These are phyloP conservation scores for Paspalum vaginatum DNA, from an alignment of 176 grass and related monocot species.

Conservation along the genomic window DNA sequence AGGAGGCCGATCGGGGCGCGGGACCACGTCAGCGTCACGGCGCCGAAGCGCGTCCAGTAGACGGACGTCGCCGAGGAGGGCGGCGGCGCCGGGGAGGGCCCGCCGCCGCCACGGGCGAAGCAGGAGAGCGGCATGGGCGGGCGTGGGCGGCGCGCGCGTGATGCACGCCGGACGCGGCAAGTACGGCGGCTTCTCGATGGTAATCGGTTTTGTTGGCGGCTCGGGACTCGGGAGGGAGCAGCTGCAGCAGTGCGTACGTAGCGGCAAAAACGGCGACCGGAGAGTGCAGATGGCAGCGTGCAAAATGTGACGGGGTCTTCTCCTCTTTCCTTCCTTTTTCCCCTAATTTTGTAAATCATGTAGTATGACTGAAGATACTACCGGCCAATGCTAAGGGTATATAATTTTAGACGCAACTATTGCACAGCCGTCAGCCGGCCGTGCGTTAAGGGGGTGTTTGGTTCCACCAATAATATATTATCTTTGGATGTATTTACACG, in stretches of 20 bases:
- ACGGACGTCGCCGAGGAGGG: conserved; percentile 52
- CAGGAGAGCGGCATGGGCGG: conserved; percentile 48
- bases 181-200: background rate
- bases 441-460: too few species aligned
- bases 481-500: too few species aligned
- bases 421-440: too few species aligned
- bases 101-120: conserved; percentile 40
- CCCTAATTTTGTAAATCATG: too few species aligned
- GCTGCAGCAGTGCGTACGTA: conserved; percentile 38
- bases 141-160: background rate
- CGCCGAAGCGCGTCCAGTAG: conserved; percentile 60
- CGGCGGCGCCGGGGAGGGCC: conserved; percentile 9
- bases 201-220: conserved; percentile 23
- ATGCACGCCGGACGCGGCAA: conserved; percentile 13
- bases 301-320: conserved; percentile 30
- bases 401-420: too few species aligned
- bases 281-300: background rate
- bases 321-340: background rate
- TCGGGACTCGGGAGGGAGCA: background rate
- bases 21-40: conserved; percentile 50
- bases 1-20: conserved; percentile 46
- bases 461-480: too few species aligned
- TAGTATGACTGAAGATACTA: too few species aligned
- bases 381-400: too few species aligned
- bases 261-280: conserved; percentile 35